Conservation (phyloP, 2,329 filamentous ascomycete genomes). For the Colletotrichum echinochloae region DNA sequence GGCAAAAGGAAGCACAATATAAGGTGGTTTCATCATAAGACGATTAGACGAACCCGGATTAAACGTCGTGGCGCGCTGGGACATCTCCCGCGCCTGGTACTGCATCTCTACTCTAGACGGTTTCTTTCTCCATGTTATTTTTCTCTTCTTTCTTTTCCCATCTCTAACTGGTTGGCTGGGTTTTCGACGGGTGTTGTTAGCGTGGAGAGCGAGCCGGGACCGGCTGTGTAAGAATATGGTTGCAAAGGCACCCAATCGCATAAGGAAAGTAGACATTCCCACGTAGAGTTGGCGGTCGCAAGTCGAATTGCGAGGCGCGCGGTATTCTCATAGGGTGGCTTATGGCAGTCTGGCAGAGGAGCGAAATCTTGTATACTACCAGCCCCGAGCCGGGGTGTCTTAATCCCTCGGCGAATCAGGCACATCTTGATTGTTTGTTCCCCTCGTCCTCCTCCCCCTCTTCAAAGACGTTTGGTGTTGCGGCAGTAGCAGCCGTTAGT, state of each 20-base stretch:
- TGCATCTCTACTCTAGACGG: slow-evolving; percentile 40
- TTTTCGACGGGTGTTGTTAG: slow-evolving; percentile 11
- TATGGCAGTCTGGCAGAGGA: slow-evolving; percentile 20
- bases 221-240: slow-evolving; percentile 39
- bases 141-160: slow-evolving; percentile 6
- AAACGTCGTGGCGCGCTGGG: slow-evolving; percentile 18
- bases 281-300: slow-evolving; percentile 1
- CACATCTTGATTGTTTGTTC: slow-evolving; percentile 19
- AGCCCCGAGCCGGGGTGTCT: slow-evolving; percentile 5
- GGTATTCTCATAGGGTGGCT: slow-evolving; percentile 24
- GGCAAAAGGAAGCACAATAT: slow-evolving; percentile 4
- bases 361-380: slow-evolving; percentile 36
- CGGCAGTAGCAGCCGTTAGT: background rate
- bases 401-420: slow-evolving; percentile 14
- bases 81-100: slow-evolving; percentile 3
- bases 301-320: slow-evolving; percentile 2
- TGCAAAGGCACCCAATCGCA: slow-evolving; percentile 23
- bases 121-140: background rate
- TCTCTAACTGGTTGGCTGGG: slow-evolving; percentile 2
- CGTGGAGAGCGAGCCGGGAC: slow-evolving; percentile 13
- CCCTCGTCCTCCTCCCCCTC: background rate
- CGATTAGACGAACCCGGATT: slow-evolving; percentile 36
- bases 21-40: slow-evolving; percentile 5
- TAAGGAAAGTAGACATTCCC: slow-evolving; percentile 8
- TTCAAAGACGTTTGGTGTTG: background rate